Evolutionary conservation across 2,329 filamentous ascomycete genomes (phyloP).

Genomic region (Alternaria triticimaculans): DNA sequence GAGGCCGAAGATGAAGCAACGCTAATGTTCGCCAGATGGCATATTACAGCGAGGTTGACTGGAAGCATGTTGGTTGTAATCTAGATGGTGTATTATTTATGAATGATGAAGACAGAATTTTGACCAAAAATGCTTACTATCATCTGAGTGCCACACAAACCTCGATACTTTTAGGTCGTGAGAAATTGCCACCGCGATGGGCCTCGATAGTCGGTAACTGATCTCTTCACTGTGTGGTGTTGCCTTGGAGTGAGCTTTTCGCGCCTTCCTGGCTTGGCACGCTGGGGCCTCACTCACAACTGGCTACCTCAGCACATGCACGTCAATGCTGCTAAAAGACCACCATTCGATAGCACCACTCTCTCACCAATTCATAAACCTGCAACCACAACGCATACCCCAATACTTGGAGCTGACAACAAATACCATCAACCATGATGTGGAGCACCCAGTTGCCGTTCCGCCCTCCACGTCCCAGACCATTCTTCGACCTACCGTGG

Average conservation of each 20-base stretch:
- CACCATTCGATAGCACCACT: not conserved
- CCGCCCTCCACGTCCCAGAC: not conserved
- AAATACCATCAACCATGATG: not conserved
- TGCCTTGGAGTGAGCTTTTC: not conserved
- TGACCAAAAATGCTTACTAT: not conserved
- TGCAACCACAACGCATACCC: not conserved
- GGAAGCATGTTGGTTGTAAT: not conserved
- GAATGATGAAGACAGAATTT: not conserved
- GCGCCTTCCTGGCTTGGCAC: not conserved
- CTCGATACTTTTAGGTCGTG: not conserved
- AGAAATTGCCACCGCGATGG: not conserved
- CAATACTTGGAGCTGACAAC: not conserved
- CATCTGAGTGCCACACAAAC: not conserved
- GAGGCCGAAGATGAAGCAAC: accelerated
- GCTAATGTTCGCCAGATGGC: not conserved
- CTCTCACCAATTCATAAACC: not conserved
- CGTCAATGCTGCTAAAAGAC: not conserved
- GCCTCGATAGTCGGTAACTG: not conserved
- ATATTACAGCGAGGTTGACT: not conserved
- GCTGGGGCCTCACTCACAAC: not conserved
- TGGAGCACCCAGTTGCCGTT: not conserved
- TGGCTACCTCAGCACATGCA: not conserved
- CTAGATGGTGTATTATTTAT: not conserved
- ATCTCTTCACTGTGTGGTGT: not conserved
- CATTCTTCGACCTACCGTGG: not conserved